These are phyloP conservation scores for Cryptosporidium xiaoi DNA, from an alignment of 169 alveolate genomes.

Conservation along the genomic window DNA sequence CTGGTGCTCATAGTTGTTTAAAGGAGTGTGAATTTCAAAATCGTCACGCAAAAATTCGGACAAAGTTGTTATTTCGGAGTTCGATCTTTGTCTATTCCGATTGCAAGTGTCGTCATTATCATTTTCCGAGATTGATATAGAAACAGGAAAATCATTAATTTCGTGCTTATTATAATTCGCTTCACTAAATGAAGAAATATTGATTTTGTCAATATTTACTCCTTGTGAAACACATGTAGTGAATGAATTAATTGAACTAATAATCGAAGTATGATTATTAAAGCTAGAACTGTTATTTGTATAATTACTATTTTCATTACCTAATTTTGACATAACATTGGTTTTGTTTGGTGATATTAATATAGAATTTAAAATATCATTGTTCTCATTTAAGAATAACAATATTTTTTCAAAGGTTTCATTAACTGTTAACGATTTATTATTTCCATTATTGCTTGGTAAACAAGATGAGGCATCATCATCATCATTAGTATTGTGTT, in stretches of 20 bases:
- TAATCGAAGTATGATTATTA: conserved; percentile 5
- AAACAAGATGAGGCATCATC: background rate
- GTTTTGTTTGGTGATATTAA: conserved; percentile 19
- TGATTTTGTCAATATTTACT: conserved; percentile 36
- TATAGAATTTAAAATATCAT: background rate
- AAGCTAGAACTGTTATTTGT: no score
- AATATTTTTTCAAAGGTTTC: conserved; percentile 31
- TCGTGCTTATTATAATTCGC: no score
- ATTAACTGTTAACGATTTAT: conserved; percentile 10
- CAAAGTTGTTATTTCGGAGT: conserved; percentile 38
- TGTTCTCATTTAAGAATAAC: background rate
- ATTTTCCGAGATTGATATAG: background rate
- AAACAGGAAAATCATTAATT: no score
- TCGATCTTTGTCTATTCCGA: background rate
- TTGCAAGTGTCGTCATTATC: background rate
- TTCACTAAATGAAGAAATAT: conserved; percentile 1
- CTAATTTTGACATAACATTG: background rate
- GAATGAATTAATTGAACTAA: conserved; percentile 42
- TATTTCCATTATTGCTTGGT: conserved; percentile 4
- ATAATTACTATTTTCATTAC: no score
- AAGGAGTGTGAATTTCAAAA: no score
- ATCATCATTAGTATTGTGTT: no score
- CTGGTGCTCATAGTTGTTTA: no score
- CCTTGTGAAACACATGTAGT: conserved; percentile 59
- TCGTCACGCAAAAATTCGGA: conserved; percentile 18